Conservation (phyloP, 148 eudicot genomes). For the Fallopia convolvulus region DNA sequence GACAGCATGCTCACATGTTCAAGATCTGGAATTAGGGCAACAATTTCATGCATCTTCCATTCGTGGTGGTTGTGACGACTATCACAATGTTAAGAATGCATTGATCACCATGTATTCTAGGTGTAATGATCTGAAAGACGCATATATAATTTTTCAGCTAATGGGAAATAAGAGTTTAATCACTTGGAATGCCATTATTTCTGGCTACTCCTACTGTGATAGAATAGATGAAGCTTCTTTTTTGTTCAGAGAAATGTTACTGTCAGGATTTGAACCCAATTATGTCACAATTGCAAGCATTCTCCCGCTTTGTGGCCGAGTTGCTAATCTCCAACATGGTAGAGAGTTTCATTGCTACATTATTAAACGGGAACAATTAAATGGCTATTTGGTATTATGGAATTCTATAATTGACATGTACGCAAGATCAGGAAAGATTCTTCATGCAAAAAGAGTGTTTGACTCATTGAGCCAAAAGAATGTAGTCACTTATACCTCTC, state of each 20-base stretch:
- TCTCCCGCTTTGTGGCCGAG: slow-evolving; percentile 68
- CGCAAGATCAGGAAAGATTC: slow-evolving; percentile 62
- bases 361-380: slow-evolving; percentile 37
- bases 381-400: slow-evolving; percentile 41
- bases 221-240: slow-evolving; percentile 59
- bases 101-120: slow-evolving; percentile 73
- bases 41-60: slow-evolving; percentile 64
- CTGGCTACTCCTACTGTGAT: slow-evolving; percentile 55
- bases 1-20: slow-evolving; percentile 67
- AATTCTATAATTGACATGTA: slow-evolving; percentile 74
- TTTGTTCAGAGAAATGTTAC: slow-evolving; percentile 69
- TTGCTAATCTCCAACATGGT: slow-evolving; percentile 62
- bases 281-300: slow-evolving; percentile 65
- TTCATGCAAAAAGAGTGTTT: slow-evolving; percentile 45
- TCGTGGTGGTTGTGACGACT: slow-evolving; percentile 35
- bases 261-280: slow-evolving; percentile 55
- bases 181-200: slow-evolving; percentile 79
- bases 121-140: slow-evolving; percentile 59
- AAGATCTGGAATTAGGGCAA: slow-evolving; percentile 40
- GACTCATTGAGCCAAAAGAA: slow-evolving; percentile 44
- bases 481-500: slow-evolving; percentile 65
- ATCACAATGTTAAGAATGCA: slow-evolving; percentile 58
- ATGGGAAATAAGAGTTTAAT: slow-evolving; percentile 44
- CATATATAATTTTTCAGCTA: slow-evolving; percentile 41
- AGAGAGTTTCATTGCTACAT: slow-evolving; percentile 74